Base-by-base conservation (phyloP, 768 basidiomycete genomes). In the Mycena indigotica region DNA sequence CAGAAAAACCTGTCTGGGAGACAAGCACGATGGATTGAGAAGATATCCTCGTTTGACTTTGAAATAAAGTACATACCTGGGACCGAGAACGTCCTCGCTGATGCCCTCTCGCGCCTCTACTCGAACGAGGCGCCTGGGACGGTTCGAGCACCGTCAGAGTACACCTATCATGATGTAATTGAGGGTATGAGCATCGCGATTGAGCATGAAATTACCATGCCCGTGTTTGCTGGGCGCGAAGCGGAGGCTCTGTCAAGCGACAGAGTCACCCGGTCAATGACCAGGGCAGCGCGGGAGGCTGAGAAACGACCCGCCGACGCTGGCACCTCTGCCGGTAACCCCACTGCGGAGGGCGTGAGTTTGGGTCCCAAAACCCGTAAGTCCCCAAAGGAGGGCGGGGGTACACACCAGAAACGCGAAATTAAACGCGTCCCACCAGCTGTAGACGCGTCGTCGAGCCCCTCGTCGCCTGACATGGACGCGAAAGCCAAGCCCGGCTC, bases 161-260 rank as follows among this genome's bases (percentile, higher is more conserved):
- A 55, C 54, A 55, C 54, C 23, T 56, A 56, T 15, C 56, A 57
- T 21, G 50, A 57, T 21, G 29, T 57, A 6, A 19, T 57, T n/a
- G n/a, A n/a, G n/a, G n/a, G n/a, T n/a, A n/a, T n/a, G n/a, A n/a
- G n/a, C n/a, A n/a, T n/a, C n/a, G n/a, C n/a, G n/a, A n/a, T n/a
- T n/a, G n/a, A n/a, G n/a, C n/a, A n/a, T n/a, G n/a, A n/a, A n/a
- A n/a, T n/a, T n/a, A n/a, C n/a, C n/a, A n/a, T n/a, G n/a, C n/a
- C n/a, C n/a, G n/a, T n/a, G n/a, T 40, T 53, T 24, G 52, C 52
- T 8, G 52, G 52, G 12, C n/a, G 38, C 1, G 52, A 53, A 26
- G 52, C 52, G 3, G 4, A 10, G 4, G 52, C 52, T 4, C n/a
- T 53, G 32, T 21, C 32, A 5, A 53, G 32, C 5, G 52, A 53